Percentiles rank a stretch among this genome's conserved stretches.
These are phyloP conservation scores for Leccinum pallidistipes DNA, from an alignment of 1,284 basidiomycete genomes.

Conservation along the genomic window DNA sequence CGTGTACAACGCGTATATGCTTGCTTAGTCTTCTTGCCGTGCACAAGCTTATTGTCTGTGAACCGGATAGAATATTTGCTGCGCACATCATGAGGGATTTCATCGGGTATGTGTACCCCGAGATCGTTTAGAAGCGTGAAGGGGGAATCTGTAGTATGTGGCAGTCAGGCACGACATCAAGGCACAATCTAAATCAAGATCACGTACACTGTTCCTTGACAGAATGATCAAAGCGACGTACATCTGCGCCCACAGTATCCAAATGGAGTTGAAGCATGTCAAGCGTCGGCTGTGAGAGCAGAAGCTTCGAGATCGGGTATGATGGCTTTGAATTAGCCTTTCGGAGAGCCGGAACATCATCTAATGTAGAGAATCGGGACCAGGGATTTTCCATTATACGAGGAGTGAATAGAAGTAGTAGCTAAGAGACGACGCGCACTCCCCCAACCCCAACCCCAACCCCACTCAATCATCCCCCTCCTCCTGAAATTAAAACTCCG, in stretches of 20 bases:
- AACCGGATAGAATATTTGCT: neutral
- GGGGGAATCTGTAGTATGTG: neutral
- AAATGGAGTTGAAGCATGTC: neutral
- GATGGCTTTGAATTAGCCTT: neutral
- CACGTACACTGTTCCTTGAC: neutral
- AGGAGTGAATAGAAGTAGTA: neutral
- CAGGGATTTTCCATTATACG: neutral
- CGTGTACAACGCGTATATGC: neutral
- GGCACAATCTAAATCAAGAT: neutral
- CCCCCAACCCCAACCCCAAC: neutral
- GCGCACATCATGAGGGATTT: neutral
- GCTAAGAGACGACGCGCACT: neutral
- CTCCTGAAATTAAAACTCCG: neutral
- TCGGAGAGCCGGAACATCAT: neutral
- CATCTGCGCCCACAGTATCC: neutral
- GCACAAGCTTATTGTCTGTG: neutral
- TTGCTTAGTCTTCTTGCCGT: neutral
- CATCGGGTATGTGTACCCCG: neutral
- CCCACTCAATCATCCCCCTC: neutral
- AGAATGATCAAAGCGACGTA: neutral
- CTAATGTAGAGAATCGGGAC: neutral
- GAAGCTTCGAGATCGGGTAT: neutral
- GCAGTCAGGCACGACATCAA: neutral
- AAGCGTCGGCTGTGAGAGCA: neutral
- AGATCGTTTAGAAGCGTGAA: neutral